Conservation (phyloP, 495 filamentous ascomycete genomes). For the Daldinia caldariorum region DNA sequence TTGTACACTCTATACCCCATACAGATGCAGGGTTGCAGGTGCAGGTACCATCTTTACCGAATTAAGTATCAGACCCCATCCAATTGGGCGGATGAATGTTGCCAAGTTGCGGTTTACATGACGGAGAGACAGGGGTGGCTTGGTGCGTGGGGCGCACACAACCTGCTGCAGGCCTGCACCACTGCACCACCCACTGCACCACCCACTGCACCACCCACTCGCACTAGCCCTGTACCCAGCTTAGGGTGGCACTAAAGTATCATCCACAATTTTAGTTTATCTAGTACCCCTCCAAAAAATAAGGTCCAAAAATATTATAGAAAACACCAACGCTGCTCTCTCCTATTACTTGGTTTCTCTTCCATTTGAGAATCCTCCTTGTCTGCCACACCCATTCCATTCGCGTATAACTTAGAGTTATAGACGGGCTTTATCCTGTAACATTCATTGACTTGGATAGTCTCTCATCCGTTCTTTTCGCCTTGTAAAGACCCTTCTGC, state of each 20-base stretch:
- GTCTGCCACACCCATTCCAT: slow-evolving; percentile 30
- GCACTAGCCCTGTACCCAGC: slow-evolving; percentile 16
- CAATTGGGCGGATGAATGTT: slow-evolving; percentile 44
- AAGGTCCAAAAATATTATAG: slow-evolving; percentile 32
- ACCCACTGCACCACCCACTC: too few relatives aligned
- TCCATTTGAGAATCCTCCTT: slow-evolving; percentile 20
- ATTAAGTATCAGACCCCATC: slow-evolving; percentile 31
- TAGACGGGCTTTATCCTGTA: slow-evolving; percentile 41
- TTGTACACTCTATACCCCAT: slow-evolving; percentile 3
- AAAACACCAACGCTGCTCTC: slow-evolving; percentile 42
- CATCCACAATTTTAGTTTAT: slow-evolving; percentile 43
- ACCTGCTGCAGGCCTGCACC: neutral
- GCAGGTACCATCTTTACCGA: slow-evolving; percentile 34
- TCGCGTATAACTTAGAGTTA: slow-evolving; percentile 36
- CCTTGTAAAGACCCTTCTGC: slow-evolving; percentile 21
- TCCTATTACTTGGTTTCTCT: slow-evolving; percentile 21
- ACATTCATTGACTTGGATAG: slow-evolving; percentile 44
- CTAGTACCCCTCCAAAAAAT: slow-evolving; percentile 41
- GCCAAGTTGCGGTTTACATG: slow-evolving; percentile 47
- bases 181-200: too few relatives aligned
- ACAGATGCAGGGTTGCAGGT: slow-evolving; percentile 39
- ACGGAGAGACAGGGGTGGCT: slow-evolving; percentile 38
- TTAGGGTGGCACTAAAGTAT: slow-evolving; percentile 36
- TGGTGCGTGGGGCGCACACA: slow-evolving; percentile 36
- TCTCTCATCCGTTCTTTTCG: slow-evolving; percentile 40